These are phyloP conservation scores for Pyrenophora seminiperda DNA, from an alignment of 2,329 filamentous ascomycete genomes.

Conservation along the genomic window DNA sequence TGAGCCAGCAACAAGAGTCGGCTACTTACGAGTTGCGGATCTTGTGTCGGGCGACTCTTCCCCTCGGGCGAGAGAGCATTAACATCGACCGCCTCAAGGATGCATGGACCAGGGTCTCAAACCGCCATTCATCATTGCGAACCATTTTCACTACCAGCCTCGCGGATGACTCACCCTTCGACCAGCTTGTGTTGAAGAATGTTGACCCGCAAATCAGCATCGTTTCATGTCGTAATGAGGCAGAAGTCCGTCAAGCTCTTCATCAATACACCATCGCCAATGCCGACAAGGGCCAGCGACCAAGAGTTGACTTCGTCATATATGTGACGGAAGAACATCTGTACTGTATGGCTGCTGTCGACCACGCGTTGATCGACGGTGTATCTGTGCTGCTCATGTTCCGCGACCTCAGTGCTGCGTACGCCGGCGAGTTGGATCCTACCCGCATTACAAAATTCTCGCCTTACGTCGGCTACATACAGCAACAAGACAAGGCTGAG, in stretches of 20 bases:
- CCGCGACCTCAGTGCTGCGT: constrained; percentile 20
- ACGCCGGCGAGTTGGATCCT: constrained; percentile 13
- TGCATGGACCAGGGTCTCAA: constrained; percentile 21
- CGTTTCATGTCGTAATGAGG: constrained; percentile 3
- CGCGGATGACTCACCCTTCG: constrained; percentile 18
- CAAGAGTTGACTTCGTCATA: constrained; percentile 15
- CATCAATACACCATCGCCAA: constrained; percentile 11
- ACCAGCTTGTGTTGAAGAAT: constrained; percentile 24
- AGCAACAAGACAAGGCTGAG: constrained; percentile 6
- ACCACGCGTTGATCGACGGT: constrained; percentile 26
- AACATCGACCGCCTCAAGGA: constrained; percentile 6
- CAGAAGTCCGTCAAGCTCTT: neutral
- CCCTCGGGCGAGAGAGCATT: neutral
- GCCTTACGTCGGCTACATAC: constrained; percentile 19
- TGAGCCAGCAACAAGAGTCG: neutral
- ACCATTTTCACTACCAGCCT: constrained; percentile 23
- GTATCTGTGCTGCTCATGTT: constrained; percentile 16
- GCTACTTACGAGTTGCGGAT: neutral
- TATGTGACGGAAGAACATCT: constrained; percentile 7
- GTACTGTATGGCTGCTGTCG: constrained; percentile 37
- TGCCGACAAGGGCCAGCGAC: constrained; percentile 10
- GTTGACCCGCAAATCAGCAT: constrained; percentile 6
- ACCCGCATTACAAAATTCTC: constrained; percentile 17
- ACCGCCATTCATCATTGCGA: constrained; percentile 21
- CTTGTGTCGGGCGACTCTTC: neutral